phyloP scores from a whole-genome alignment of 129 eudicot species.

The Saussurea involucrata region DNA sequence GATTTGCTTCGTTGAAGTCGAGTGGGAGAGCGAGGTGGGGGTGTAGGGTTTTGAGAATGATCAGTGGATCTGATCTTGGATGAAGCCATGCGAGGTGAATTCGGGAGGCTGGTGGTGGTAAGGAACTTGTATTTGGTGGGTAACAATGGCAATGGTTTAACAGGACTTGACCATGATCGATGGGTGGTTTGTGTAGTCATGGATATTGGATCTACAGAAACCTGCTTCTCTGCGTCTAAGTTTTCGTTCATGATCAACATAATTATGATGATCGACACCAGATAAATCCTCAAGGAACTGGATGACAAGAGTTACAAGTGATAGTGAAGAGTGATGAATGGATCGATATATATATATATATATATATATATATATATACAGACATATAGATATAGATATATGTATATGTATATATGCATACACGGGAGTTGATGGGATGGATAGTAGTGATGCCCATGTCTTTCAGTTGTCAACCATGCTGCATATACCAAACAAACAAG shows the following conservation, averaged over 20 bases:
- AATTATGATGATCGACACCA: neutral
- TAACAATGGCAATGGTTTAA: slow-evolving; percentile 38
- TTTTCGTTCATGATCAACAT: slow-evolving; percentile 32
- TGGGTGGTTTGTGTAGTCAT: slow-evolving; percentile 26
- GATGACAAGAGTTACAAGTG: neutral
- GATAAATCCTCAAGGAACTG: neutral
- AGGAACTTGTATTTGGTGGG: slow-evolving; percentile 53
- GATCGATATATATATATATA: neutral
- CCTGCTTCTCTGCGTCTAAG: slow-evolving; percentile 48
- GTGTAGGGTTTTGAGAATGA: slow-evolving; percentile 27
- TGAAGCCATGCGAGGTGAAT: slow-evolving; percentile 42
- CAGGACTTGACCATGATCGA: neutral
- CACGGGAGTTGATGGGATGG: neutral
- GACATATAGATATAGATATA: neutral
- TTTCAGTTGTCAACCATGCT: slow-evolving; percentile 11
- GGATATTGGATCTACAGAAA: slow-evolving; percentile 71
- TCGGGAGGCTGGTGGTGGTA: slow-evolving; percentile 61
- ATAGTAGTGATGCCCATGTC: slow-evolving; percentile 34
- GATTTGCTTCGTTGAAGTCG: slow-evolving; percentile 70
- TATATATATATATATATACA: neutral
- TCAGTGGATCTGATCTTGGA: slow-evolving; percentile 22
- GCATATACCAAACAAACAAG: slow-evolving; percentile 1
- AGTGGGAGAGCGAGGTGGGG: neutral
- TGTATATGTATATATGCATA: neutral
- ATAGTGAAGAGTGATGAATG: neutral